phyloP scores from a whole-genome alignment of 2,329 filamentous ascomycete genomes.

The Rosellinia necatrix region DNA sequence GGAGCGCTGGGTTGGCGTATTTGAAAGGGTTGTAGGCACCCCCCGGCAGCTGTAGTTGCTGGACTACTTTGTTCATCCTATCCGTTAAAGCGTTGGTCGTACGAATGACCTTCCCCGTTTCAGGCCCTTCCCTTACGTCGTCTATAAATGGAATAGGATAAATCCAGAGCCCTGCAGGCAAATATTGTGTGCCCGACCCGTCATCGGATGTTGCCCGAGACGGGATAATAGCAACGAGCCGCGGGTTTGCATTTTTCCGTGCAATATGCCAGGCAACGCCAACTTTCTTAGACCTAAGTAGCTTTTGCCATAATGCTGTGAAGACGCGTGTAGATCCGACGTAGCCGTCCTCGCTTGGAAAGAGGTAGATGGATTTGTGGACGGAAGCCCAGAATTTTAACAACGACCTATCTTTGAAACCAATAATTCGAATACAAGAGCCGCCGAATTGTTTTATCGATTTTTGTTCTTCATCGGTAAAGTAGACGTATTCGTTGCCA shows the following conservation, averaged over 20 bases:
- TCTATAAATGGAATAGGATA: slow-evolving; percentile 87
- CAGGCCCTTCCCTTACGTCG: slow-evolving; percentile 77
- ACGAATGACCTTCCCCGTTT: slow-evolving; percentile 55
- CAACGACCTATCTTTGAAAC: slow-evolving; percentile 81
- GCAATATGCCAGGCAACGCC: slow-evolving; percentile 89
- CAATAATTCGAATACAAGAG: slow-evolving; percentile 84
- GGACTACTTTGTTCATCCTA: slow-evolving; percentile 79
- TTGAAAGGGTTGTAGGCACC: slow-evolving; percentile 81
- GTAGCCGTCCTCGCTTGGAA: slow-evolving; percentile 87
- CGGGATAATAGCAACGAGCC: slow-evolving; percentile 80
- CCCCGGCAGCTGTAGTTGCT: slow-evolving; percentile 87
- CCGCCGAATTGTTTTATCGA: slow-evolving; percentile 79
- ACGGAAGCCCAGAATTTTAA: slow-evolving; percentile 84
- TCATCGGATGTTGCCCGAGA: slow-evolving; percentile 70
- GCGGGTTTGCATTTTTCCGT: slow-evolving; percentile 77
- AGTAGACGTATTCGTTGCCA: slow-evolving; percentile 85
- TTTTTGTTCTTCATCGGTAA: slow-evolving; percentile 82
- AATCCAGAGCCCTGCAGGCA: slow-evolving; percentile 87
- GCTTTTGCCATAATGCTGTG: slow-evolving; percentile 85
- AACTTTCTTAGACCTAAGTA: slow-evolving; percentile 78
- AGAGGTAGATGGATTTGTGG: slow-evolving; percentile 89
- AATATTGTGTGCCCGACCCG: slow-evolving; percentile 66
- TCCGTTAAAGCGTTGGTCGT: slow-evolving; percentile 76
- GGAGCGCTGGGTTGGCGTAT: slow-evolving; percentile 89
- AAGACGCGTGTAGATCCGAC: slow-evolving; percentile 93